These are phyloP conservation scores for Millerozyma miso DNA, from an alignment of 805 yeast species.

Conservation along the genomic window DNA sequence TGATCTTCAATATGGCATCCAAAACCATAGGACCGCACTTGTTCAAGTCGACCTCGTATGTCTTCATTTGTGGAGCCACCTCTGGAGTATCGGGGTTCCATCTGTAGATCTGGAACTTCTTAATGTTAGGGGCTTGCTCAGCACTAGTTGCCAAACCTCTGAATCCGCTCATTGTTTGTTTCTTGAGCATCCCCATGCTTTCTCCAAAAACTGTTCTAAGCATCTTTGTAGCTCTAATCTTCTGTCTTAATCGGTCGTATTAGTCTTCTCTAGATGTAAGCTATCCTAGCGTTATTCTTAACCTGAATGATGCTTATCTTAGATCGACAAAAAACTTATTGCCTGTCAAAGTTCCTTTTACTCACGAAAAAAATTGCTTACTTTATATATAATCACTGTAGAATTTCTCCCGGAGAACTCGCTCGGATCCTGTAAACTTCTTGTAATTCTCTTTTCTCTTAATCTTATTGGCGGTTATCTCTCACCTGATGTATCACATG, in stretches of 20 bases:
- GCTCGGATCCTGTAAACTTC: neutral
- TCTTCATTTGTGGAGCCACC: conserved; percentile 80
- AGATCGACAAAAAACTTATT: neutral
- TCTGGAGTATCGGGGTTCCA: conserved; percentile 98
- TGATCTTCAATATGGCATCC: conserved; percentile 91
- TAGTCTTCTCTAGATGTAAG: neutral
- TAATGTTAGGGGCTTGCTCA: conserved; percentile 48
- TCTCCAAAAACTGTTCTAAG: conserved; percentile 18
- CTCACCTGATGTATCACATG: neutral
- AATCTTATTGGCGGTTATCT: neutral
- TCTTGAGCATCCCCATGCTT: conserved; percentile 6
- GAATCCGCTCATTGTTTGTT: conserved; percentile 3
- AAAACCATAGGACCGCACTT: conserved; percentile 96
- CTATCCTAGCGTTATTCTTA: neutral
- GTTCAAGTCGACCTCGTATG: conserved; percentile 80
- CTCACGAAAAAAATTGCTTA: neutral
- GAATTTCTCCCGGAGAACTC: neutral
- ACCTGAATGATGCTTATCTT: neutral
- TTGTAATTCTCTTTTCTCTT: neutral
- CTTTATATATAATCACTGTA: neutral
- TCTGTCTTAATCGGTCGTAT: neutral
- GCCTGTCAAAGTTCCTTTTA: neutral
- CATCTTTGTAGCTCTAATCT: conserved; percentile 8
- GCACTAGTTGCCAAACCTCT: conserved; percentile 51
- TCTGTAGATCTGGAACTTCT: conserved; percentile 89